Evolutionary conservation across 345 rosid genomes (phyloP).

Genomic region (Citrus australasica): DNA sequence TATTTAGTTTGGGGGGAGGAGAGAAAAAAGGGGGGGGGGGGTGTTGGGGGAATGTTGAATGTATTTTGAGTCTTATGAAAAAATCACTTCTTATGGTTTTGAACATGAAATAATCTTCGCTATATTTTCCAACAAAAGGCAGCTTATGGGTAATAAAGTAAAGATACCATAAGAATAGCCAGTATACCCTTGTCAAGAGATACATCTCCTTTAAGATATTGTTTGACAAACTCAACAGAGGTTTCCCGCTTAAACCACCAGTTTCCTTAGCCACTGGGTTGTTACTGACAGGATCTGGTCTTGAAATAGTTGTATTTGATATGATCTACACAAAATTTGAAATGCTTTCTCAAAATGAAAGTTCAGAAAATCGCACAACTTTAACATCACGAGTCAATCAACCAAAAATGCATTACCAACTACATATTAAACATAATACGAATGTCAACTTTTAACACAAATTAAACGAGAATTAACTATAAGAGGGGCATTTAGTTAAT

Average conservation of each 20-base stretch:
- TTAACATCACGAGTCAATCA: not conserved
- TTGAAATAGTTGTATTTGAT: conserved; percentile 87
- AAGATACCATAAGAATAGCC: conserved; percentile 9
- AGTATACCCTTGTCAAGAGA: conserved; percentile 80
- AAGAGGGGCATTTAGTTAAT: not conserved
- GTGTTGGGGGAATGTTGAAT: no score
- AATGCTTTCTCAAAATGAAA: not conserved
- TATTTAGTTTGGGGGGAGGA: no score
- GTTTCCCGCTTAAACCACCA: conserved; percentile 95
- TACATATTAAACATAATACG: not conserved
- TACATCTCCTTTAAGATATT: conserved; percentile 86
- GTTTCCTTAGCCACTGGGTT: conserved; percentile 61
- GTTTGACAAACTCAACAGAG: conserved; percentile 73
- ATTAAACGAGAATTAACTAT: not conserved
- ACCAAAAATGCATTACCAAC: not conserved
- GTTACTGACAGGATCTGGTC: conserved; percentile 63
- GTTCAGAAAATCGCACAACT: not conserved
- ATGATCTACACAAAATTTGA: conserved; percentile 52
- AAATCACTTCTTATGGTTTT: not conserved
- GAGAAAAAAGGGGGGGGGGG: no score
- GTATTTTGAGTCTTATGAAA: no score
- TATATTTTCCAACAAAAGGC: not conserved
- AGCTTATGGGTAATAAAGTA: not conserved
- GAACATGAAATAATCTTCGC: not conserved
- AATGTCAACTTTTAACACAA: not conserved